Evolutionary conservation across 2,329 filamentous ascomycete species (phyloP).

Genomic region (Penicillium capsulatum): DNA sequence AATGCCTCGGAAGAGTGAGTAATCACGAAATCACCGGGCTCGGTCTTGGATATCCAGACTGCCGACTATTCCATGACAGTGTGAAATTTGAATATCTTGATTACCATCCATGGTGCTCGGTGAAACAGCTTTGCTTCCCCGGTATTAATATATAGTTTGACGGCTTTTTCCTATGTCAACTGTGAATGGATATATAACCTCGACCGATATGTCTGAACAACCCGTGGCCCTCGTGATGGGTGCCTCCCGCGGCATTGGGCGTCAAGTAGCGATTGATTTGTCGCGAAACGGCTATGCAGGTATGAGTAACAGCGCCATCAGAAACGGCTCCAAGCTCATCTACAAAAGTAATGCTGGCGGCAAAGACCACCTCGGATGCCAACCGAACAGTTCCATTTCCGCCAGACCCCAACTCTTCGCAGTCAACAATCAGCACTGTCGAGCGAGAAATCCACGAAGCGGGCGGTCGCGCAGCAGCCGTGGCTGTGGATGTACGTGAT

Average conservation of each 20-base stretch:
- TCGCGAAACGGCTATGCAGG: conserved; percentile 67
- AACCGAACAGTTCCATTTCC: conserved; percentile 57
- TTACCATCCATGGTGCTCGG: too few species aligned
- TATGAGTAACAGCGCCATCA: conserved; percentile 33
- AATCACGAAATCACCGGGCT: conserved; percentile 21
- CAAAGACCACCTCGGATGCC: conserved; percentile 68
- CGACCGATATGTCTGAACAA: conserved; percentile 7
- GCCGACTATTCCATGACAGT: background rate
- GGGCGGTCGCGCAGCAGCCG: conserved; percentile 61
- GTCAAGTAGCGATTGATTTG: conserved; percentile 74
- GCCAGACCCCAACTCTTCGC: conserved; percentile 68
- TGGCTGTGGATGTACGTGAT: conserved; percentile 67
- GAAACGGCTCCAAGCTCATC: conserved; percentile 4
- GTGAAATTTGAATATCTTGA: background rate
- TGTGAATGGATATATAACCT: too few species aligned
- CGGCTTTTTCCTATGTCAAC: too few species aligned
- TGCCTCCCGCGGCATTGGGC: conserved; percentile 73
- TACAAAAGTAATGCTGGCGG: conserved; percentile 65
- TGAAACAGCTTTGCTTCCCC: too few species aligned
- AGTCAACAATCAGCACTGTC: conserved; percentile 77
- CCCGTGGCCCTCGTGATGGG: conserved; percentile 67
- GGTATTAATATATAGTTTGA: too few species aligned
- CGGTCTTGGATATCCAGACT: background rate
- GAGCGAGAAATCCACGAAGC: conserved; percentile 65
- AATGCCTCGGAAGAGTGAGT: conserved; percentile 19